A percentile compares a stretch with the other conserved stretches of the same genome.
These are phyloP conservation scores for Populus nigra DNA, from an alignment of 345 rosid genomes.

Conservation along the genomic window DNA sequence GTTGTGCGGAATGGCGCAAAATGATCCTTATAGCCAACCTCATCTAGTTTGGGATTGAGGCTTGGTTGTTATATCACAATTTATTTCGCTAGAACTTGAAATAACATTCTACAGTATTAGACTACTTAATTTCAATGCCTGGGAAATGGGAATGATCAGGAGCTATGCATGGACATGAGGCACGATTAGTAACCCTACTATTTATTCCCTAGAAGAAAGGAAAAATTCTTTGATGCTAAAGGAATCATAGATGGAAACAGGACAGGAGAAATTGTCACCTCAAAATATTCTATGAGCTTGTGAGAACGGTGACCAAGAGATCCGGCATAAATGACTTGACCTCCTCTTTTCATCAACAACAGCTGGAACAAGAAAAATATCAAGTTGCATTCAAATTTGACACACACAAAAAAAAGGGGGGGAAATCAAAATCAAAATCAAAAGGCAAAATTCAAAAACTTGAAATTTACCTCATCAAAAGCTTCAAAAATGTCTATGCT, in stretches of 20 bases:
- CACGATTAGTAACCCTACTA: background rate
- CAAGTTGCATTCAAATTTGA: background rate
- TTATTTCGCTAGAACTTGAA: no score
- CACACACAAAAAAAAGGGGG: background rate
- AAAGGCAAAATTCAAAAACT: background rate
- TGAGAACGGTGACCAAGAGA: constrained; percentile 71
- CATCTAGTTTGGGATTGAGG: no score
- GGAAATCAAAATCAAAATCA: background rate
- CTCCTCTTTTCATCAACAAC: constrained; percentile 87
- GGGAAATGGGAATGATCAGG: background rate
- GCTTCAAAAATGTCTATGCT: constrained; percentile 91
- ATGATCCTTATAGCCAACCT: background rate
- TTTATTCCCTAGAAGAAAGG: no score
- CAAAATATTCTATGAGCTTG: constrained; percentile 78
- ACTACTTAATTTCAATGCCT: background rate
- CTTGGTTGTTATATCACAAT: no score
- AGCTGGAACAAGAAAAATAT: constrained; percentile 44
- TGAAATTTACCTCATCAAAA: constrained; percentile 70
- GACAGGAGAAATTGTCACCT: constrained; percentile 39
- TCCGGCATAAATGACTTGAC: constrained; percentile 87
- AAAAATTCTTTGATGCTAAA: background rate
- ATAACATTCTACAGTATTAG: no score
- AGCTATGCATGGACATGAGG: background rate
- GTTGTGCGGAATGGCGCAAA: no score
- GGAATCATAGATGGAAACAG: background rate